Conservation (phyloP, 1,139 yeast genomes). For the Blastobotrys buckinghamii region DNA sequence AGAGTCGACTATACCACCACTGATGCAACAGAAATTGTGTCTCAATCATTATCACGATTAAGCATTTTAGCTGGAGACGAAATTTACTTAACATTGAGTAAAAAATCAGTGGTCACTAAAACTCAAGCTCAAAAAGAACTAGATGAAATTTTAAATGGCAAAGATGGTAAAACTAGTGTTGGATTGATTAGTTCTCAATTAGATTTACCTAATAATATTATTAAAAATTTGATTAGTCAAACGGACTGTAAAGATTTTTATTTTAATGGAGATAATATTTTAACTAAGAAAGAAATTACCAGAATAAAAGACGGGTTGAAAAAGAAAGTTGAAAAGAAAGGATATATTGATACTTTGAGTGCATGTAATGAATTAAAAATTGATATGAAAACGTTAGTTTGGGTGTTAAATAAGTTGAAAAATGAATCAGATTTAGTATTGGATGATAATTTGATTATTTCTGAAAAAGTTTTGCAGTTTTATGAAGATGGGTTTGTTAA, state of each 20-base stretch:
- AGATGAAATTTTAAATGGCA: slow-evolving; percentile 11
- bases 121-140: slow-evolving; percentile 18
- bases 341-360: slow-evolving; percentile 4
- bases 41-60: slow-evolving; percentile 13
- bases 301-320: neutral
- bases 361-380: slow-evolving; percentile 5
- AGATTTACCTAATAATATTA: slow-evolving; percentile 15
- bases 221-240: slow-evolving; percentile 1
- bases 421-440: neutral
- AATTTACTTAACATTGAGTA: slow-evolving; percentile 15
- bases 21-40: slow-evolving; percentile 18
- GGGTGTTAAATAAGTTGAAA: slow-evolving; percentile 6
- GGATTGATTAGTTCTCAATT: slow-evolving; percentile 17
- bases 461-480: neutral
- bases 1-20: slow-evolving; percentile 15
- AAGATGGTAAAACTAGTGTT: slow-evolving; percentile 17
- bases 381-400: slow-evolving; percentile 6
- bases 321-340: neutral
- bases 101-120: slow-evolving; percentile 19
- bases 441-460: neutral
- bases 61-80: slow-evolving; percentile 16
- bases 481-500: neutral
- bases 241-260: slow-evolving; percentile 1
- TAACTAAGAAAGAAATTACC: slow-evolving; percentile 11
- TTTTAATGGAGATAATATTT: slow-evolving; percentile 12